Percentiles rank a stretch among this genome's conserved stretches.
phyloP scores from a whole-genome alignment of 2,329 filamentous ascomycete species.

The Ascochyta clinopodiicola region DNA sequence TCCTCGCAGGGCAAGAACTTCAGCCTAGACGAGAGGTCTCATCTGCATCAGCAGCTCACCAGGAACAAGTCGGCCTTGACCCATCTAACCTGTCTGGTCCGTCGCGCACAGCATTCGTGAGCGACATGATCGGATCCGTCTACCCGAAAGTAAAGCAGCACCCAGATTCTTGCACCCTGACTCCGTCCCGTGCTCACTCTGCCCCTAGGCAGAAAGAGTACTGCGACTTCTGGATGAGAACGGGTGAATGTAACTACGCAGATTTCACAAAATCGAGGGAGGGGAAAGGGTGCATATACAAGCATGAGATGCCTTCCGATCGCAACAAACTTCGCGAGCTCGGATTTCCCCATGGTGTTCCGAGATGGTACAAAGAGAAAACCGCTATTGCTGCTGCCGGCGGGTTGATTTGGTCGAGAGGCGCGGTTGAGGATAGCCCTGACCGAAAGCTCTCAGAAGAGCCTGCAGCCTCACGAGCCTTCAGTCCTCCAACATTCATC shows the following conservation, averaged over 20 bases:
- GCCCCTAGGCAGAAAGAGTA: conserved; percentile 70
- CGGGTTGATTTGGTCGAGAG: conserved; percentile 33
- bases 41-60: neutral
- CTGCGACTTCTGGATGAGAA: conserved; percentile 89
- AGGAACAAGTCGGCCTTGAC: too few species aligned
- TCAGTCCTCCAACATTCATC: neutral
- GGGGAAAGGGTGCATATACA: conserved; percentile 74
- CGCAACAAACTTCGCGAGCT: conserved; percentile 67
- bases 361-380: conserved; percentile 64
- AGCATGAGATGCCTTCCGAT: conserved; percentile 86
- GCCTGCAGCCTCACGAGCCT: neutral
- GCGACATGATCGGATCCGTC: conserved; percentile 33
- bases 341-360: conserved; percentile 64
- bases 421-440: conserved; percentile 13
- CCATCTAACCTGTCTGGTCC: neutral
- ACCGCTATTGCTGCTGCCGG: conserved; percentile 28
- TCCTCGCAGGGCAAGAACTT: neutral
- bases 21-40: neutral
- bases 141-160: conserved; percentile 37
- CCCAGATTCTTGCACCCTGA: conserved; percentile 31
- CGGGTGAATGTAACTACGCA: conserved; percentile 82
- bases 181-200: conserved; percentile 49
- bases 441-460: neutral
- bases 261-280: neutral
- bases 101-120: conserved; percentile 15